Evolutionary conservation across 176 grass and related monocot genomes (phyloP).

Genomic region (Eremochloa ophiuroides): DNA sequence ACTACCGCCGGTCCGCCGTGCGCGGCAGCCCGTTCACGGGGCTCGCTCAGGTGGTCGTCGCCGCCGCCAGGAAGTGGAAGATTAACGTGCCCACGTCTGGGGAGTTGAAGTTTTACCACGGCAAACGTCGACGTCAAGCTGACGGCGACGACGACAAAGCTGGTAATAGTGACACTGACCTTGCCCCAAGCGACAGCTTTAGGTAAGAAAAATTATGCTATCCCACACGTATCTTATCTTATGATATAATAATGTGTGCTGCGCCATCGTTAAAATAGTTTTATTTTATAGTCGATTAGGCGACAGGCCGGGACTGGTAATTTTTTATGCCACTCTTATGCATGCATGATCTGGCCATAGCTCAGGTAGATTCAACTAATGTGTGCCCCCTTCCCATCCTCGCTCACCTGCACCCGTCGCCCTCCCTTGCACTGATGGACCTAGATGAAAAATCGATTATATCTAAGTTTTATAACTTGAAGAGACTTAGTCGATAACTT

Average conservation of each 20-base stretch:
- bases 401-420: too few relatives aligned
- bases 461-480: too few relatives aligned
- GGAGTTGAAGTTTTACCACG: conserved; percentile 37
- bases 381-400: too few relatives aligned
- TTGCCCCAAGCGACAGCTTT: conserved; percentile 44
- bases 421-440: too few relatives aligned
- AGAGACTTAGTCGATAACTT: too few relatives aligned
- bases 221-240: too few relatives aligned
- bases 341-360: too few relatives aligned
- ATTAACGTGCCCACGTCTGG: not conserved
- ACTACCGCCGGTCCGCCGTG: conserved; percentile 36
- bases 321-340: too few relatives aligned
- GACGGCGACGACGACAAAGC: not conserved
- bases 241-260: not conserved
- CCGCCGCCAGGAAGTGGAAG: conserved; percentile 51
- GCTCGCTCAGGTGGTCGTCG: conserved; percentile 48
- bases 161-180: not conserved
- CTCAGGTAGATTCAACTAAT: too few relatives aligned
- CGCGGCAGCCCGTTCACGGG: conserved; percentile 71
- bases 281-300: too few relatives aligned
- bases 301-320: too few relatives aligned
- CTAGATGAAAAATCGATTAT: too few relatives aligned
- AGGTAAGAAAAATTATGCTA: conserved; percentile 25
- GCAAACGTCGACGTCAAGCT: not conserved
- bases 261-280: not conserved